Evolutionary conservation across 306 rosid genomes (phyloP).

Genomic region (Prunus fruticosa): DNA sequence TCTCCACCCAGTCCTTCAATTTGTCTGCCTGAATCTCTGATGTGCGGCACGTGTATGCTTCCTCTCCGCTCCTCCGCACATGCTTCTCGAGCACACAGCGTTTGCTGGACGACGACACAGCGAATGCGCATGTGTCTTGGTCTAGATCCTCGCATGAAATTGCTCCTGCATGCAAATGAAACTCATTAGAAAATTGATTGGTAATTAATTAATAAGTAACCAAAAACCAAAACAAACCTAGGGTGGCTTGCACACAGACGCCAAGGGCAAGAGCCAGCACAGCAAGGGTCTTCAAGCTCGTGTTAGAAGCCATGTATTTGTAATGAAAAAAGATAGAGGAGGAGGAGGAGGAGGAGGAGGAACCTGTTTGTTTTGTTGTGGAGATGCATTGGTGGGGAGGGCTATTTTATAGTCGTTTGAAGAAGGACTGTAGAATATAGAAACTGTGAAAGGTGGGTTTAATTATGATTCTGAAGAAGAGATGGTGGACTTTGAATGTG

Average conservation of each 20-base stretch:
- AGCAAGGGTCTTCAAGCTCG: conserved; percentile 34
- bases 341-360: background rate
- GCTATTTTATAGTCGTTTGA: background rate
- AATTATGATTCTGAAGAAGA: background rate
- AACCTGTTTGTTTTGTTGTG: background rate
- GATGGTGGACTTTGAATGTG: conserved; percentile 11
- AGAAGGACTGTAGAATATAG: background rate
- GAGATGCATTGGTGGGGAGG: conserved; percentile 1
- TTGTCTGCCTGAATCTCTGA: conserved; percentile 73
- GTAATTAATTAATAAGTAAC: background rate
- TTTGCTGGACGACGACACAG: conserved; percentile 62
- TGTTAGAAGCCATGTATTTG: conserved; percentile 41
- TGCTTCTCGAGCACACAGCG: conserved; percentile 81
- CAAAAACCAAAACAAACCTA: conserved; percentile 31
- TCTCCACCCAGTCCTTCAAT: conserved; percentile 58
- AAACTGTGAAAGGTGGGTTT: background rate
- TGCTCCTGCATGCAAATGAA: conserved; percentile 29
- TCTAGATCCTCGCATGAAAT: conserved; percentile 59
- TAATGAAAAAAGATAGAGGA: background rate
- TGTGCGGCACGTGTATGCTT: conserved; percentile 64
- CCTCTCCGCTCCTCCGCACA: conserved; percentile 57
- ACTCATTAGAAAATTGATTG: no score
- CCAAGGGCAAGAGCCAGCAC: conserved; percentile 34
- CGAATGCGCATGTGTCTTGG: conserved; percentile 58
- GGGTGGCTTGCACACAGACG: conserved; percentile 40